Evolutionary conservation across 352 stramenopile species (phyloP).

Genomic region (Aphanomyces astaci): DNA sequence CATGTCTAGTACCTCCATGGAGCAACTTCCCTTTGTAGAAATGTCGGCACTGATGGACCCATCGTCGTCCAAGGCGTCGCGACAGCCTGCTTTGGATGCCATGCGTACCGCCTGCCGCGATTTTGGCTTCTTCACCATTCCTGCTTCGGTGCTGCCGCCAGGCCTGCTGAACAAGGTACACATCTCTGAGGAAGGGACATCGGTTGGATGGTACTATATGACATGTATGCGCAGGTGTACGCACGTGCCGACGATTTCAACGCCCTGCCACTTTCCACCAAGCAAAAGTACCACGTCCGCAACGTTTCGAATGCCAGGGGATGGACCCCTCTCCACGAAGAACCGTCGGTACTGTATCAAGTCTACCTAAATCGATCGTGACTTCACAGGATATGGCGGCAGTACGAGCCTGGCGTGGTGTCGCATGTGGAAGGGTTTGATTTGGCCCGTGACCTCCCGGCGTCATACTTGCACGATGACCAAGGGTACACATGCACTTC

Average conservation of each 20-base stretch:
- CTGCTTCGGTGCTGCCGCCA: constrained; percentile 46
- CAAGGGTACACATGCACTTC: constrained; percentile 5
- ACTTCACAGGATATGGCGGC: neutral
- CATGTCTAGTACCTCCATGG: neutral
- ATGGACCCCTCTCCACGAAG: constrained; percentile 78
- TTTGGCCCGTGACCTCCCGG: constrained; percentile 47
- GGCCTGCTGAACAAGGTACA: constrained; percentile 43
- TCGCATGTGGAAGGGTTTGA: constrained; percentile 73
- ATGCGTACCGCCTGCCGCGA: constrained; percentile 53
- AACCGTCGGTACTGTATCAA: constrained; percentile 49
- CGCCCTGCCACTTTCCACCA: constrained; percentile 45
- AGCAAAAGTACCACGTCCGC: constrained; percentile 73
- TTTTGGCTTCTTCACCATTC: constrained; percentile 73
- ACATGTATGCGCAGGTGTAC: constrained; percentile 35
- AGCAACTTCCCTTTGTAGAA: constrained; percentile 50
- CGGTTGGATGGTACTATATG: neutral
- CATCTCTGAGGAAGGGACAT: neutral
- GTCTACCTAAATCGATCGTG: neutral
- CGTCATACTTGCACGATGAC: constrained; percentile 44
- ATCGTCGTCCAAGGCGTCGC: constrained; percentile 28
- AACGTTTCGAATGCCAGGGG: constrained; percentile 59
- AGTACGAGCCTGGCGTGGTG: constrained; percentile 75
- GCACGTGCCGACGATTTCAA: constrained; percentile 58
- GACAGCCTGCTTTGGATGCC: constrained; percentile 35
- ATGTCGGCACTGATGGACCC: constrained; percentile 47